Percentiles rank a stretch among this genome's conserved stretches.
Conservation (phyloP, 148 eudicot genomes). For the Camellia lanceoleosa region DNA sequence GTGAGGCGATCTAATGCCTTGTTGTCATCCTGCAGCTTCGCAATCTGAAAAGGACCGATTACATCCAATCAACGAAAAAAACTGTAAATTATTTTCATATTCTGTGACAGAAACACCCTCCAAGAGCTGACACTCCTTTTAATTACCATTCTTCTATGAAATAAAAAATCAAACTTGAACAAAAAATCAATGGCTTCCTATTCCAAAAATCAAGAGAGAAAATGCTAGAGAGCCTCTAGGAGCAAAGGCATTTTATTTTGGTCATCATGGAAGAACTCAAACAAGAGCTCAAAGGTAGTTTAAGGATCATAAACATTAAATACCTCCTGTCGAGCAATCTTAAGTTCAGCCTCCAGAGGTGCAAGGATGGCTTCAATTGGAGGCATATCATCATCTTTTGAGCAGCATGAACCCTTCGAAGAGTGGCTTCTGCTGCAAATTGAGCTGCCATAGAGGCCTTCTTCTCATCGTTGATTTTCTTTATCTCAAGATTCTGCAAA, state of each 20-base stretch:
- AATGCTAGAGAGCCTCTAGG: too few relatives aligned
- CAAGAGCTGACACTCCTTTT: background rate
- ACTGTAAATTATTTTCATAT: background rate
- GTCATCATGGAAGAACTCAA: too few relatives aligned
- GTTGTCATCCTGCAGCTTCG: conserved; percentile 79
- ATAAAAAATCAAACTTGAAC: too few relatives aligned
- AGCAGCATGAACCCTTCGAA: conserved; percentile 83
- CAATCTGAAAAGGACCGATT: conserved; percentile 43
- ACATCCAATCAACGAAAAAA: conserved; percentile 2
- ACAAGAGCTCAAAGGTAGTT: too few relatives aligned
- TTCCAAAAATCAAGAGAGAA: too few relatives aligned
- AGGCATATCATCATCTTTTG: conserved; percentile 87
- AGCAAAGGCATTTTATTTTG: too few relatives aligned
- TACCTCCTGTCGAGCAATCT: conserved; percentile 77
- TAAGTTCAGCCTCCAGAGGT: conserved; percentile 80
- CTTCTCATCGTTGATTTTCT: conserved; percentile 79
- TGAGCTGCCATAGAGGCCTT: conserved; percentile 88
- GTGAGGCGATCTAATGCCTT: conserved; percentile 75
- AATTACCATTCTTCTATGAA: too few relatives aligned
- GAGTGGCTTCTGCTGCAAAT: conserved; percentile 85
- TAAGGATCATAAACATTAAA: background rate
- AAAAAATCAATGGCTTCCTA: too few relatives aligned
- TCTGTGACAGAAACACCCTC: background rate
- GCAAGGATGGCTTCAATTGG: conserved; percentile 86
- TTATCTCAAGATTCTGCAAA: conserved; percentile 72